Evolutionary conservation across 2,329 filamentous ascomycete genomes (phyloP).

Genomic region (Colletotrichum nymphaeae): DNA sequence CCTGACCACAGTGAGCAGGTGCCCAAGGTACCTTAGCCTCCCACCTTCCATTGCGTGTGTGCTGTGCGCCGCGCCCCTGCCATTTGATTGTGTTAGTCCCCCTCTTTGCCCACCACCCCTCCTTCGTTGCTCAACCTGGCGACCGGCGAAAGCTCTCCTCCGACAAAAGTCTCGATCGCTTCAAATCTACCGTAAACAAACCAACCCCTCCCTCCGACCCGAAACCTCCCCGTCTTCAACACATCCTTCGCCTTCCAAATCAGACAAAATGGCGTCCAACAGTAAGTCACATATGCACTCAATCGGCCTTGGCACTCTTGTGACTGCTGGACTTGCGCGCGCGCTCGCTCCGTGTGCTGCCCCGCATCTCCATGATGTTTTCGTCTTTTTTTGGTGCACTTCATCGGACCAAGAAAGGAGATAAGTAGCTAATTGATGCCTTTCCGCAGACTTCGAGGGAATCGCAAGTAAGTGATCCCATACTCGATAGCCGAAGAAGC

Average conservation of each 20-base stretch:
- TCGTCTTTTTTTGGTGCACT: neutral
- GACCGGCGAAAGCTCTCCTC: slow-evolving; percentile 26
- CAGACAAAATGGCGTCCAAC: slow-evolving; percentile 30
- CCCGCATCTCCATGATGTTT: neutral
- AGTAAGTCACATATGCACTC: slow-evolving; percentile 18
- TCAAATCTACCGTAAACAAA: slow-evolving; percentile 5
- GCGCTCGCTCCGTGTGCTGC: neutral
- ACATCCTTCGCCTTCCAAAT: slow-evolving; percentile 1
- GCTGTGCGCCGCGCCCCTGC: neutral
- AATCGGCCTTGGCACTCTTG: neutral
- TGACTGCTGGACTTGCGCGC: neutral
- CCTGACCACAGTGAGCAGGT: neutral
- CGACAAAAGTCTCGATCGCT: slow-evolving; percentile 8
- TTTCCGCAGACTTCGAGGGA: slow-evolving; percentile 53
- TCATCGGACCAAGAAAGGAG: neutral
- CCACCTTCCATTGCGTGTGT: neutral
- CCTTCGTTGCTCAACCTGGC: slow-evolving; percentile 25
- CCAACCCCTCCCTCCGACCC: neutral
- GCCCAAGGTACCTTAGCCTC: neutral
- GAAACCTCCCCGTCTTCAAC: neutral
- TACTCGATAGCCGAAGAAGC: neutral
- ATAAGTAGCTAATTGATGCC: slow-evolving; percentile 22
- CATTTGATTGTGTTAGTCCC: neutral
- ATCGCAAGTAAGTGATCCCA: slow-evolving; percentile 57
- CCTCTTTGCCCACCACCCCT: slow-evolving; percentile 11